Conservation (phyloP, 331 rosid species). For the Rhamnella rubrinervis region DNA sequence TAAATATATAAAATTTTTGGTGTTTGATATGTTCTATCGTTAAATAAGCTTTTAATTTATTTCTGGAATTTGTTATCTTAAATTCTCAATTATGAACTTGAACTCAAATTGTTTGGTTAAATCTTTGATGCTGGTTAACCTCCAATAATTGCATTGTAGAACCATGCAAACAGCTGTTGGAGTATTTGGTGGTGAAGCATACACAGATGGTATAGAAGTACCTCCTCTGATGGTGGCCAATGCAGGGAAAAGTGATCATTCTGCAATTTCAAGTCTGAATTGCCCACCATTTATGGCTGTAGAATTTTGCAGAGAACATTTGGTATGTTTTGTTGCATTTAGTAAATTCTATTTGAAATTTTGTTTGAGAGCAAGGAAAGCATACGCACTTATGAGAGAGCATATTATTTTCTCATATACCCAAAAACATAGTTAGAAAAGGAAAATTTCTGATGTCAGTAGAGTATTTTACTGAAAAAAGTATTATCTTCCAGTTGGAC, state of each 20-base stretch:
- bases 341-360: no score
- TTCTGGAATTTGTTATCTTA: not conserved
- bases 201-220: slow-evolving; percentile 40
- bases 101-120: not conserved
- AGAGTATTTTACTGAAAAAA: no score
- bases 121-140: not conserved
- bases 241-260: slow-evolving; percentile 54
- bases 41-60: not conserved
- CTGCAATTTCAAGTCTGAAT: slow-evolving; percentile 62
- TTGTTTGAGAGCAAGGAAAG: no score
- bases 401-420: no score
- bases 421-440: no score
- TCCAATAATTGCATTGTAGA: slow-evolving; percentile 45
- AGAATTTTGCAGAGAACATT: slow-evolving; percentile 77
- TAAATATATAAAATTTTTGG: not conserved
- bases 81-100: not conserved
- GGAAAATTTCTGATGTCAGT: no score
- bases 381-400: no score
- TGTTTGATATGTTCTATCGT: not conserved
- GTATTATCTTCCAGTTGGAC: no score
- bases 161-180: slow-evolving; percentile 94
- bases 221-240: slow-evolving; percentile 62
- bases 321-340: slow-evolving; percentile 40
- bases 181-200: slow-evolving; percentile 68
- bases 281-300: slow-evolving; percentile 69